Evolutionary conservation across 1,284 basidiomycete genomes (phyloP), one percentile per base, ranked within the genome.

Genomic region (Ceratobasidium sp.): DNA sequence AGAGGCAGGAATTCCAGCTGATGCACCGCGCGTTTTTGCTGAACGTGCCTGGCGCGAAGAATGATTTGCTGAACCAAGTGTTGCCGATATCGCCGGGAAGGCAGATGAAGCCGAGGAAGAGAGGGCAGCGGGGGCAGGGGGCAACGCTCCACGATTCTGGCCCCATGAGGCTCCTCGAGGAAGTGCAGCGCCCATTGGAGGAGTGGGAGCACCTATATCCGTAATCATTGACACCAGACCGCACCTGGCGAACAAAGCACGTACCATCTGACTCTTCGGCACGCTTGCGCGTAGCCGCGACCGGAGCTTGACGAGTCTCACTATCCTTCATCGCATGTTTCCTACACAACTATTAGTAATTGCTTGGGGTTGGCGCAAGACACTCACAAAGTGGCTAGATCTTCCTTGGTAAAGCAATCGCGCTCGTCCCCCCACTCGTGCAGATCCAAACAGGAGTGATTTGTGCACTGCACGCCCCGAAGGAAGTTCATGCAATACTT

Each of bases 351-450:
- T 43, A 44, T 77, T 77, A 79, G 79, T 83, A 43, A 83, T 61
- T 54, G 62, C 56, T 76, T 77, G 46, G 73, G 64, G 76, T 79
- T 59, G 66, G 56, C 25, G 25, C 32, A 46, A 59, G 51, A 17
- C 19, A 89, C 93, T 69, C 82, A 95, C 93, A 97, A 84, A 1
- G 94, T 96, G 44, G 95, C 92, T 76, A 97, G 86, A 83, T 98
- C 95, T 82, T 97, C 95, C 84, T 96, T 96, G 9, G 92, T 96
- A 82, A 96, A 98, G 80, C 94, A 96, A 84, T 99, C 98, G 76
- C 95, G 95, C 83, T 99, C 97, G 81, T 99, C 98, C 25, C 97
- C 97, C 91, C 96, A 97, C 83, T 99, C 98, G 83, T 99, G 98
- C 73, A 98, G 85, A 83, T 95, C 95, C 89, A 97, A 94, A 85